phyloP scores from a whole-genome alignment of 2,329 filamentous ascomycete species.

The Xylariomycetidae sp. region DNA sequence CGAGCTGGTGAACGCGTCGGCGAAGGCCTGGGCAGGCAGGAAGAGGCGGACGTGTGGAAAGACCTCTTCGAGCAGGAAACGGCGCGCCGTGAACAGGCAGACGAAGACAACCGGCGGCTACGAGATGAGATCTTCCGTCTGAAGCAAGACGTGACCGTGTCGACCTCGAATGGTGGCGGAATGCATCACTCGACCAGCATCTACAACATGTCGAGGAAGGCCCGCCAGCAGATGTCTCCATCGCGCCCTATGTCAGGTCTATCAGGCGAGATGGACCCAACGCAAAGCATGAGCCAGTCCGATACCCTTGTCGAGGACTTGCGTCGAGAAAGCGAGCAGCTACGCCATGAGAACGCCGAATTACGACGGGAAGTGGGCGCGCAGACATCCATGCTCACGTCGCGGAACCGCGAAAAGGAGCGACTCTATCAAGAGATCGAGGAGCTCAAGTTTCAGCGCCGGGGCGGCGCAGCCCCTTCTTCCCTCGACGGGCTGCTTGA shows the following conservation, averaged over 20 bases:
- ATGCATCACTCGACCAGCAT: constrained; percentile 59
- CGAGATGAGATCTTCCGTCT: constrained; percentile 78
- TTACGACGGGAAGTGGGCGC: constrained; percentile 87
- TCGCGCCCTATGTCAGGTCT: constrained; percentile 44
- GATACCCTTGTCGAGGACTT: constrained; percentile 73
- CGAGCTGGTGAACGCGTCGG: constrained; percentile 38
- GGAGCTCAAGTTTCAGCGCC: constrained; percentile 84
- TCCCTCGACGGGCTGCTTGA: constrained; percentile 89
- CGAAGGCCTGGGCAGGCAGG: constrained; percentile 45
- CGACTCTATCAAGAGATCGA: constrained; percentile 95
- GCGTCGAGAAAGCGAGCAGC: constrained; percentile 60
- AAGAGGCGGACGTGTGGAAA: constrained; percentile 83
- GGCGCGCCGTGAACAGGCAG: constrained; percentile 77
- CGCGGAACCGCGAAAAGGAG: constrained; percentile 90
- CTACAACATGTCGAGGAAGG: constrained; percentile 57
- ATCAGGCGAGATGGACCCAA: constrained; percentile 45
- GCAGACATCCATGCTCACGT: constrained; percentile 96
- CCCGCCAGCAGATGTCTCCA: constrained; percentile 36
- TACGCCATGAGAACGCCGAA: constrained; percentile 89
- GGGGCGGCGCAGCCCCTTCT: constrained; percentile 55
- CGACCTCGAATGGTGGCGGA: constrained; percentile 14
- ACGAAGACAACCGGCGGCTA: constrained; percentile 79
- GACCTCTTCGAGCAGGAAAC: constrained; percentile 91
- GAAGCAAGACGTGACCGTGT: constrained; percentile 47
- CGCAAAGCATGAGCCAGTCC: constrained; percentile 49